Evolutionary conservation across 1,284 basidiomycete species (phyloP).

Genomic region (Tilletia indica): DNA sequence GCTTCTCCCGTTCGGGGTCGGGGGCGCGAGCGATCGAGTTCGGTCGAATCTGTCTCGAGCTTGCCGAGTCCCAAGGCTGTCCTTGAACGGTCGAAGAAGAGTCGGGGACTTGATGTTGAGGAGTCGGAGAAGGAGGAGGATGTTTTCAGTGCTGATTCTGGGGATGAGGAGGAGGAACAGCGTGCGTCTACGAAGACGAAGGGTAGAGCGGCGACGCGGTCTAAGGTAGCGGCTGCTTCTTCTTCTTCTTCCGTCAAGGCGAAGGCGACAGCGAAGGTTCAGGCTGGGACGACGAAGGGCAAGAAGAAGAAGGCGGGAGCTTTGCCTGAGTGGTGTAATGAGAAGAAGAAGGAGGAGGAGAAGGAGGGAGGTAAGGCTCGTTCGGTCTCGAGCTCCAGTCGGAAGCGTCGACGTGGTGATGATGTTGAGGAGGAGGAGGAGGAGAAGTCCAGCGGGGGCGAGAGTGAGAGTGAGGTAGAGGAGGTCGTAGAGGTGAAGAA

Average conservation of each 20-base stretch:
- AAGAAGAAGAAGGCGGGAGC: slow-evolving; percentile 2
- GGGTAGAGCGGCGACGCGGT: too few relatives aligned
- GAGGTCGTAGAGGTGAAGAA: too few relatives aligned
- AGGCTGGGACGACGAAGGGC: neutral
- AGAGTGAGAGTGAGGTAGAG: too few relatives aligned
- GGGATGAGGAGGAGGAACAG: neutral
- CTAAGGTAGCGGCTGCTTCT: neutral
- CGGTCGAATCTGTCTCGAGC: neutral
- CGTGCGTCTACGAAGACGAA: too few relatives aligned
- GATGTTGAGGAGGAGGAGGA: too few relatives aligned
- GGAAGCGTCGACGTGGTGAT: too few relatives aligned
- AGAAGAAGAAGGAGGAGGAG: too few relatives aligned
- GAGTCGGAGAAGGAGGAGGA: neutral
- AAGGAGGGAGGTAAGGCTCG: too few relatives aligned
- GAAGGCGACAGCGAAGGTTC: neutral
- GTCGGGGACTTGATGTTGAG: neutral
- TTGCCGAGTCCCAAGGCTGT: neutral
- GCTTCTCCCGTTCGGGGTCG: neutral
- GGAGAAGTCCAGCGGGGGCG: too few relatives aligned
- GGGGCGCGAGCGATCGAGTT: neutral
- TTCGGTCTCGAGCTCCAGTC: too few relatives aligned
- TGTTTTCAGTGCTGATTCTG: slow-evolving; percentile 2
- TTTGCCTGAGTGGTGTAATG: too few relatives aligned
- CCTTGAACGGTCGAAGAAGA: too few relatives aligned
- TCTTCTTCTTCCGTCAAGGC: neutral